A percentile compares a stretch with the other conserved stretches of the same genome.
phyloP scores from a whole-genome alignment of 2,329 filamentous ascomycete genomes.

The Colletotrichum tanaceti region DNA sequence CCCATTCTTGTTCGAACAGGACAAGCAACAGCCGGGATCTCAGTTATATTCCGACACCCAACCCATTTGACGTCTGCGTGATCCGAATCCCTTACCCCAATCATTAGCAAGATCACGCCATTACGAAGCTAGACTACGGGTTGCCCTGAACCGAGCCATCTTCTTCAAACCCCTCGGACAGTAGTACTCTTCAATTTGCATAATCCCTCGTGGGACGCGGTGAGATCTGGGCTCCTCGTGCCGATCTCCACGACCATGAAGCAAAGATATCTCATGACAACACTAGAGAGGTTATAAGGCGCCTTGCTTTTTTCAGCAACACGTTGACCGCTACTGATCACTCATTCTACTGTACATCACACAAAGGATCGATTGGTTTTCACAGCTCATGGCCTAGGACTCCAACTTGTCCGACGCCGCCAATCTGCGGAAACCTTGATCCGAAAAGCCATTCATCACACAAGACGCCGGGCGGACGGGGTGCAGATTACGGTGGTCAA shows the following conservation, averaged over 20 bases:
- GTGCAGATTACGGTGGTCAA: neutral
- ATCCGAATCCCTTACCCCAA: neutral
- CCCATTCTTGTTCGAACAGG: neutral
- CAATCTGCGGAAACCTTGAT: neutral
- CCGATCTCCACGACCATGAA: neutral
- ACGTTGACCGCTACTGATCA: neutral
- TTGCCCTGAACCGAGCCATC: neutral
- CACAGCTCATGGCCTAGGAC: neutral
- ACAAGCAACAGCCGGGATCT: neutral
- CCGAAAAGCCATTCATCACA: neutral
- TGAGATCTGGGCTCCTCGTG: neutral
- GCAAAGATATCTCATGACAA: neutral
- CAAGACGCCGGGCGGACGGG: neutral
- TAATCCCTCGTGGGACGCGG: neutral
- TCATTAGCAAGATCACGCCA: slow-evolving; percentile 1
- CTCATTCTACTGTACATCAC: neutral
- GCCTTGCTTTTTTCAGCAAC: neutral
- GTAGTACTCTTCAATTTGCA: neutral
- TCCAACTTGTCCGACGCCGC: neutral
- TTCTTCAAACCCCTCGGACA: neutral
- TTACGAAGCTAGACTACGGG: slow-evolving; percentile 6
- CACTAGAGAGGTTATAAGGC: no score
- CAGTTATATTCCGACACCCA: neutral
- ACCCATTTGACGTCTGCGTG: neutral
- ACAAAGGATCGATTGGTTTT: neutral